Evolutionary conservation across 108 stramenopile species (phyloP).

Genomic region (Skeletonema grethae): DNA sequence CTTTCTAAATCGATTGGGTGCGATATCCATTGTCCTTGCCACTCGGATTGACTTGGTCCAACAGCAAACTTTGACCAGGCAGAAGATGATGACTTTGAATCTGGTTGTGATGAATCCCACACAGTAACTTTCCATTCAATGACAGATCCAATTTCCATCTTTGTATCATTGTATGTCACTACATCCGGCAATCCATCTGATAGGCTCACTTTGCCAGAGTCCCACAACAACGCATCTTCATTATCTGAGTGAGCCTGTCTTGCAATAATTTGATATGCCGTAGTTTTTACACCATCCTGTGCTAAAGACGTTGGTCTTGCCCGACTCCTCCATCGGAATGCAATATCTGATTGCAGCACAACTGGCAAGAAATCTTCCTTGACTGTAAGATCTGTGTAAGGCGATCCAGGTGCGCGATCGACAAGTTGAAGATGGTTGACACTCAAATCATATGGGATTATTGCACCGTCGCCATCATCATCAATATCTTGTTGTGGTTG

Average conservation of each 20-base stretch:
- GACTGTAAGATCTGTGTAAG: slow-evolving; percentile 5
- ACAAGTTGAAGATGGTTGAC: slow-evolving; percentile 45
- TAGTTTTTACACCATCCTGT: slow-evolving; percentile 10
- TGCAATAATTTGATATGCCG: slow-evolving; percentile 41
- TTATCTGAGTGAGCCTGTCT: slow-evolving; percentile 13
- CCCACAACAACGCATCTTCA: slow-evolving; percentile 28
- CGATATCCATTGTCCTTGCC: slow-evolving; percentile 40
- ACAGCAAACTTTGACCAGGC: slow-evolving; percentile 48
- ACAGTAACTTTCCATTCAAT: slow-evolving; percentile 41
- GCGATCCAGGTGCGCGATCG: slow-evolving; percentile 28
- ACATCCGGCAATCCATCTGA: slow-evolving; percentile 38
- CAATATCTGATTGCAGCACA: slow-evolving; percentile 24
- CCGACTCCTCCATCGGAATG: slow-evolving; percentile 44
- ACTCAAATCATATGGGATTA: slow-evolving; percentile 41
- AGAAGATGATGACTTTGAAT: slow-evolving; percentile 15
- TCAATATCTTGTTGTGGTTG: background rate
- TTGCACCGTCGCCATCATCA: slow-evolving; percentile 22
- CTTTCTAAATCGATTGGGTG: slow-evolving; percentile 39
- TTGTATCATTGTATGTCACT: slow-evolving; percentile 11
- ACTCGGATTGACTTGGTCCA: slow-evolving; percentile 30
- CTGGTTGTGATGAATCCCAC: slow-evolving; percentile 27
- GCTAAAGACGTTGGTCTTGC: slow-evolving; percentile 9
- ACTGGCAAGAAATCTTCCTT: slow-evolving; percentile 42
- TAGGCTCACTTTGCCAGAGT: slow-evolving; percentile 27
- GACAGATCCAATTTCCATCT: slow-evolving; percentile 21